phyloP scores from a whole-genome alignment of 2,329 filamentous ascomycete genomes.

The Fulvia fulva region DNA sequence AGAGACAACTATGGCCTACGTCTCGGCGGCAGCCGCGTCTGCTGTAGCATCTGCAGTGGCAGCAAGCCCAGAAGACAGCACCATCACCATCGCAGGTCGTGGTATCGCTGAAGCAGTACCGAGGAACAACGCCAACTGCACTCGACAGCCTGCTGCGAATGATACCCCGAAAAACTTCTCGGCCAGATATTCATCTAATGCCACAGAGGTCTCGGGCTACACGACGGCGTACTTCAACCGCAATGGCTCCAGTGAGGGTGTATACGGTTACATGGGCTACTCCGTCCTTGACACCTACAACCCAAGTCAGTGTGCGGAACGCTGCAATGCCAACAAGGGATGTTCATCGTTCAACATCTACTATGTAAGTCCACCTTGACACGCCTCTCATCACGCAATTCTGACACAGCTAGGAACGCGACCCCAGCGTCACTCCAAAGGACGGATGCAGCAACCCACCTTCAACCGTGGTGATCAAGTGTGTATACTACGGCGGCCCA shows the following conservation, averaged over 20 bases:
- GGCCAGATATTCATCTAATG: background rate
- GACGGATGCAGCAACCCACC: conserved; percentile 33
- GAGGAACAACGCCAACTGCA: conserved; percentile 5
- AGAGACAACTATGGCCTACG: conserved; percentile 16
- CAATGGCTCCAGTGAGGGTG: conserved; percentile 10
- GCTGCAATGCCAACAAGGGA: conserved; percentile 29
- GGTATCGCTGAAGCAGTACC: conserved; percentile 6
- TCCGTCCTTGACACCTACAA: conserved; percentile 27
- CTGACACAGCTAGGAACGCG: conserved; percentile 28
- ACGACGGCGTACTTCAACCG: conserved; percentile 4
- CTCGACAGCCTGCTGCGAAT: conserved; percentile 1
- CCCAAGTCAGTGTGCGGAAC: conserved; percentile 26
- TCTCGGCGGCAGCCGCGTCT: conserved; percentile 13
- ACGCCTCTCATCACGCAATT: conserved; percentile 7
- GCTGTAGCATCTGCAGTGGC: conserved; percentile 18
- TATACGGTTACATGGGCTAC: conserved; percentile 28
- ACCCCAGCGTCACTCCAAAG: conserved; percentile 29
- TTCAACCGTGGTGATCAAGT: conserved; percentile 38
- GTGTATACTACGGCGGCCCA: conserved; percentile 36
- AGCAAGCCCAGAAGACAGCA: conserved; percentile 19
- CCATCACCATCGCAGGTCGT: conserved; percentile 10
- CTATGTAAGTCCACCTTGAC: conserved; percentile 10
- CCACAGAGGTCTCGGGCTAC: conserved; percentile 1
- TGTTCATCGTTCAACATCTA: conserved; percentile 35
- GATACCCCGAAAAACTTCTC: conserved; percentile 17